Conservation (phyloP, 2,329 filamentous ascomycete species). For the Epichloe aotearoae region DNA sequence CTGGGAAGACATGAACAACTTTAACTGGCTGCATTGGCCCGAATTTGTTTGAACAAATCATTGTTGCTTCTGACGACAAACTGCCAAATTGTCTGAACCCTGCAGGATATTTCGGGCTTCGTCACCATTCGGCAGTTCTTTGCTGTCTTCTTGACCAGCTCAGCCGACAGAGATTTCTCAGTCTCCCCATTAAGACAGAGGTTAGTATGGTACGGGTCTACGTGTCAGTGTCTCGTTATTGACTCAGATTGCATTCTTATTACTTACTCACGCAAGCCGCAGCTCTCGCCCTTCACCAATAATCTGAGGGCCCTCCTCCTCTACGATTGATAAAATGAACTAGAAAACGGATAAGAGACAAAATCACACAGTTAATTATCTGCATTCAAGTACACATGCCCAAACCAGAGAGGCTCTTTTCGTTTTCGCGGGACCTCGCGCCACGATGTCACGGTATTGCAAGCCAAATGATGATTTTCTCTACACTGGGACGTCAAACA, state of each 20-base stretch:
- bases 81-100: neutral
- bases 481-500: too few relatives aligned
- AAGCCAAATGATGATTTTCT: too few relatives aligned
- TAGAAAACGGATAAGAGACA: too few relatives aligned
- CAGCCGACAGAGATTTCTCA: conserved; percentile 19
- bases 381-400: too few relatives aligned
- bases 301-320: conserved; percentile 27
- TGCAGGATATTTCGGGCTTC: neutral
- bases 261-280: conserved; percentile 23
- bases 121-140: neutral
- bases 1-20: conserved; percentile 44
- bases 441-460: too few relatives aligned
- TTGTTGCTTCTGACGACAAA: neutral
- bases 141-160: neutral
- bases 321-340: too few relatives aligned
- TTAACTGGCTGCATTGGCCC: conserved; percentile 43
- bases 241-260: too few relatives aligned
- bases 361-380: too few relatives aligned
- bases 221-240: conserved; percentile 5
- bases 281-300: conserved; percentile 34
- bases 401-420: too few relatives aligned
- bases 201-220: conserved; percentile 30
- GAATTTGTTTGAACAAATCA: conserved; percentile 19
- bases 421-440: too few relatives aligned
- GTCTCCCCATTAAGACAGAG: conserved; percentile 32